Evolutionary conservation across 176 grass and related monocot species (phyloP).

Genomic region (Rhynchospora breviuscula): DNA sequence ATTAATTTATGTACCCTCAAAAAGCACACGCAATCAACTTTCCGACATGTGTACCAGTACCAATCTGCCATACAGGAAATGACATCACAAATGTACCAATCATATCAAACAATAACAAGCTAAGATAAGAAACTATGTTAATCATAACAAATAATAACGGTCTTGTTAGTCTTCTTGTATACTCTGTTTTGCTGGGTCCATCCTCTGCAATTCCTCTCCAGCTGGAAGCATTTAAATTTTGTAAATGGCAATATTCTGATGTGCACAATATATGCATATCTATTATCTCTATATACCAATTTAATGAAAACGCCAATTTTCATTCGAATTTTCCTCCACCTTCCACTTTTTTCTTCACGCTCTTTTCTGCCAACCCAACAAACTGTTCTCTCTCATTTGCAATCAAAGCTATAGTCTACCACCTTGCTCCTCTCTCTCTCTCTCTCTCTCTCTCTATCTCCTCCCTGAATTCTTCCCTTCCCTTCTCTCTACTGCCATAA

Average conservation of each 20-base stretch:
- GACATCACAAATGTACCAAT: too few species aligned
- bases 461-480: not conserved
- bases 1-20: too few species aligned
- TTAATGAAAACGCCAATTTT: not conserved
- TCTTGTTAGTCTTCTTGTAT: too few species aligned
- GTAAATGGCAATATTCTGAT: not conserved
- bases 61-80: too few species aligned
- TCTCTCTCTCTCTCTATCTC: not conserved
- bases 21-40: too few species aligned
- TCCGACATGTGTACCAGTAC: too few species aligned
- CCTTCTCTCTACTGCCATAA: not conserved
- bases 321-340: conserved; percentile 8
- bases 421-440: not conserved
- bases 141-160: too few species aligned
- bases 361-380: conserved; percentile 5
- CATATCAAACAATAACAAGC: too few species aligned
- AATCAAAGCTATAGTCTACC: conserved; percentile 5
- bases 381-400: conserved; percentile 12
- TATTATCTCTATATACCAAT: not conserved
- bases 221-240: not conserved
- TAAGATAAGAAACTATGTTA: too few species aligned
- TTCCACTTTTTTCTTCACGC: conserved; percentile 15
- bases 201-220: not conserved
- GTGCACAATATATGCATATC: not conserved
- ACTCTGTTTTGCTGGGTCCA: not conserved